Percentiles rank a stretch among this genome's conserved stretches.
Conservation (phyloP, 257 asterid genomes). For the Capsicum baccatum region DNA sequence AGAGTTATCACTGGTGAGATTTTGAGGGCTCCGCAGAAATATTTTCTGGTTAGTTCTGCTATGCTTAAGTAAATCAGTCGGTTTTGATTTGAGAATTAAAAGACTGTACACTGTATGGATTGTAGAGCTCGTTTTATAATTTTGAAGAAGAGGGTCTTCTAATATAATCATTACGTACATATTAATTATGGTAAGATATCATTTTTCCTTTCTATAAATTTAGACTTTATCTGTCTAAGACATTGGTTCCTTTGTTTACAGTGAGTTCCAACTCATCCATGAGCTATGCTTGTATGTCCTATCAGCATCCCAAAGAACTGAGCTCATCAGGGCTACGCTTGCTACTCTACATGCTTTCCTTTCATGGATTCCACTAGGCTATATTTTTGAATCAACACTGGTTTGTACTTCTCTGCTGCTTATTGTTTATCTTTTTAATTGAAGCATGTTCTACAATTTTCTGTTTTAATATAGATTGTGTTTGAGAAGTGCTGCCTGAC, state of each 20-base stretch:
- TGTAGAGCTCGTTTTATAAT: not conserved
- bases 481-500: constrained; percentile 11
- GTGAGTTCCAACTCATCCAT: constrained; percentile 96
- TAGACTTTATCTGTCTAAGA: not conserved
- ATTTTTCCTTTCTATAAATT: not conserved
- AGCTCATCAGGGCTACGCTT: constrained; percentile 92
- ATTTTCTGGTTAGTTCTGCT: not conserved
- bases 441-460: not conserved
- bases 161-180: not conserved
- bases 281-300: constrained; percentile 91
- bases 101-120: constrained; percentile 13
- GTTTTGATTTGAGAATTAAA: not conserved
- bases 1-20: not conserved
- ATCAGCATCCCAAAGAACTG: constrained; percentile 93
- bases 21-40: not conserved
- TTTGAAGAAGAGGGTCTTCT: not conserved
- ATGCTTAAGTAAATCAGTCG: not conserved
- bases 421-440: constrained; percentile 33
- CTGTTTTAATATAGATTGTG: not conserved
- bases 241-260: constrained; percentile 45
- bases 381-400: constrained; percentile 96
- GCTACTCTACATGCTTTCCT: constrained; percentile 96
- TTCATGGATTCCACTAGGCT: constrained; percentile 99
- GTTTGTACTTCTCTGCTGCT: constrained; percentile 52
- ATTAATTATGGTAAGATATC: not conserved